Evolutionary conservation across 257 asterid genomes (phyloP).

Genomic region (Catharanthus roseus): DNA sequence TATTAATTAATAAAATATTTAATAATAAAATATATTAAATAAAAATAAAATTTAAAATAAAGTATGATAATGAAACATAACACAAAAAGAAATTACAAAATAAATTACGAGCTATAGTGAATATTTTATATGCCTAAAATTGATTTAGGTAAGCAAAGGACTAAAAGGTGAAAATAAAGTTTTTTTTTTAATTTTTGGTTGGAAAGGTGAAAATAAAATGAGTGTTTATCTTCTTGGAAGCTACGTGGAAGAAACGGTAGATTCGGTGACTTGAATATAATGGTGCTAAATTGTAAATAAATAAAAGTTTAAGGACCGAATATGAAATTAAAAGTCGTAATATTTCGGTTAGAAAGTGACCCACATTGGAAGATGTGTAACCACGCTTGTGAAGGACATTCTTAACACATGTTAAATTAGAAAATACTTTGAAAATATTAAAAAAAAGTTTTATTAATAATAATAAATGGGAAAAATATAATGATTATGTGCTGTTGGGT

Average conservation of each 20-base stretch:
- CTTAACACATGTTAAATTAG: constrained; percentile 15
- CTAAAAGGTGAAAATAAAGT: constrained; percentile 10
- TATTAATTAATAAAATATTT: too few species aligned
- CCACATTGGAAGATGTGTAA: neutral
- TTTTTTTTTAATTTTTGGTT: too few species aligned
- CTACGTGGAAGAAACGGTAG: constrained; percentile 3
- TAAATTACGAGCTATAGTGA: too few species aligned
- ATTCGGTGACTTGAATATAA: neutral
- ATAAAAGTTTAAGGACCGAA: too few species aligned
- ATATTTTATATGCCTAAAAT: too few species aligned
- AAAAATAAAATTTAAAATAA: too few species aligned
- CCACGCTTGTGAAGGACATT: constrained; percentile 10
- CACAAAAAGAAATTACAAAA: too few species aligned
- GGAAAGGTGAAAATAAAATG: constrained; percentile 13
- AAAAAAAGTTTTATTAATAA: too few species aligned
- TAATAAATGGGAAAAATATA: neutral
- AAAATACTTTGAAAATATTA: neutral
- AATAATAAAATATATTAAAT: too few species aligned
- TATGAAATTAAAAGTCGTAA: neutral
- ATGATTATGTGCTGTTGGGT: constrained; percentile 22
- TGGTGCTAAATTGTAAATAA: too few species aligned
- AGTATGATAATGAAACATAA: too few species aligned
- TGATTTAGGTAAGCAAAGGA: constrained; percentile 2
- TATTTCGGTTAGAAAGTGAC: neutral
- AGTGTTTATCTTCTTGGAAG: neutral